Conservation (phyloP, 75 land plant species). For the Pinus tabuliformis region DNA sequence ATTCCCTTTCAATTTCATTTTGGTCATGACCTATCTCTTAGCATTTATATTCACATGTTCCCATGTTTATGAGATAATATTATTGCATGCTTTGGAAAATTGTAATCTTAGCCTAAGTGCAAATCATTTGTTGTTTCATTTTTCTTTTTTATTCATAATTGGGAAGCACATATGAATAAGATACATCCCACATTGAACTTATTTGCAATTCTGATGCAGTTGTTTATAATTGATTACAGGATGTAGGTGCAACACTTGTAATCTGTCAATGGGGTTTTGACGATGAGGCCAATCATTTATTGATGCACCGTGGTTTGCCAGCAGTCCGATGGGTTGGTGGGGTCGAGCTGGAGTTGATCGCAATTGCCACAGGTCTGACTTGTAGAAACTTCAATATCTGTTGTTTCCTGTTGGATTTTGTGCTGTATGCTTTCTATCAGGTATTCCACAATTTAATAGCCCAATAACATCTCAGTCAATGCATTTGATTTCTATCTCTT, state of each 20-base stretch:
- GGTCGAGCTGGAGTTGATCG: slow-evolving; percentile 94
- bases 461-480: not conserved
- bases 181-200: not conserved
- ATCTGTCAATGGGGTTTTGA: slow-evolving; percentile 99
- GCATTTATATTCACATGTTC: too few relatives aligned
- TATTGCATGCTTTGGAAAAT: not conserved
- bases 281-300: slow-evolving; percentile 94
- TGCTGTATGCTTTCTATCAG: not conserved
- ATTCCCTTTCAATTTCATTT: too few relatives aligned
- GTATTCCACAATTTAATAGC: not conserved
- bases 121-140: too few relatives aligned
- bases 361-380: slow-evolving; percentile 92
- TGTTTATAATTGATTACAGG: slow-evolving; percentile 36
- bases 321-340: slow-evolving; percentile 99
- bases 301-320: slow-evolving; percentile 93
- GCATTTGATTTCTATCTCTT: not conserved
- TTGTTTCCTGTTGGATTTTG: not conserved
- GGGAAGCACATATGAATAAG: not conserved
- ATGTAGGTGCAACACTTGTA: slow-evolving; percentile 95
- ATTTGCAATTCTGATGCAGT: too few relatives aligned
- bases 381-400: not conserved
- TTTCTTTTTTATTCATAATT: too few relatives aligned
- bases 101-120: too few relatives aligned
- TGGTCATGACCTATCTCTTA: too few relatives aligned
- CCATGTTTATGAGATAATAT: not conserved